A percentile compares a stretch with the other conserved stretches of the same genome.
phyloP scores from a whole-genome alignment of 1,284 basidiomycete species.

The Athelia psychrophila region DNA sequence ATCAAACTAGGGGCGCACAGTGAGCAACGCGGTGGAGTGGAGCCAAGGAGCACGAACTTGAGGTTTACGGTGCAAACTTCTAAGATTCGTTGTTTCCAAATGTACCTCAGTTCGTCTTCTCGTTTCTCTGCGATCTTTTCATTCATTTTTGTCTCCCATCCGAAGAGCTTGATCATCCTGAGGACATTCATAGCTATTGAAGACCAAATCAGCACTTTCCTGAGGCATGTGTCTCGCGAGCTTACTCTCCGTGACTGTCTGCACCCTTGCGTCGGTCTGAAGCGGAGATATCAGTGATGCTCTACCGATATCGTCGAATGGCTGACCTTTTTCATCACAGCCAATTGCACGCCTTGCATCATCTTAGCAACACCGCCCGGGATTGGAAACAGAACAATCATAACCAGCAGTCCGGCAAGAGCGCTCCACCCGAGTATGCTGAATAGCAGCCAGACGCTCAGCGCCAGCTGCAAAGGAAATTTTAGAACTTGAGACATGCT shows the following conservation, averaged over 20 bases:
- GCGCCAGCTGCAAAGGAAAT: conserved; percentile 22
- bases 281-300: not conserved
- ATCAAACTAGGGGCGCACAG: conserved; percentile 38
- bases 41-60: conserved; percentile 25
- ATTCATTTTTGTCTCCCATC: conserved; percentile 48
- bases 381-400: conserved; percentile 38
- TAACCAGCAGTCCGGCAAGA: conserved; percentile 43
- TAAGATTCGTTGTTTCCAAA: conserved; percentile 29
- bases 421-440: conserved; percentile 47
- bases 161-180: conserved; percentile 59
- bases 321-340: conserved; percentile 22
- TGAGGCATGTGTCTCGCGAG: not conserved
- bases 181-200: conserved; percentile 28
- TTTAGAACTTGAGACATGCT: conserved; percentile 5
- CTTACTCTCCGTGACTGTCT: conserved; percentile 42
- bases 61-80: conserved; percentile 33
- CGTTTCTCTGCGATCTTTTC: conserved; percentile 32
- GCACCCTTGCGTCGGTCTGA: conserved; percentile 46
- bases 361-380: conserved; percentile 34
- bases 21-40: not conserved
- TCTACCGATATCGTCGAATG: conserved; percentile 1
- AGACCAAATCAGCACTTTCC: not conserved
- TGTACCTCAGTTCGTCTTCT: conserved; percentile 32
- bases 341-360: conserved; percentile 16
- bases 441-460: conserved; percentile 43